Base-by-base conservation (phyloP, 2,329 filamentous ascomycete species). In the Magnaporthiopsis poae region DNA sequence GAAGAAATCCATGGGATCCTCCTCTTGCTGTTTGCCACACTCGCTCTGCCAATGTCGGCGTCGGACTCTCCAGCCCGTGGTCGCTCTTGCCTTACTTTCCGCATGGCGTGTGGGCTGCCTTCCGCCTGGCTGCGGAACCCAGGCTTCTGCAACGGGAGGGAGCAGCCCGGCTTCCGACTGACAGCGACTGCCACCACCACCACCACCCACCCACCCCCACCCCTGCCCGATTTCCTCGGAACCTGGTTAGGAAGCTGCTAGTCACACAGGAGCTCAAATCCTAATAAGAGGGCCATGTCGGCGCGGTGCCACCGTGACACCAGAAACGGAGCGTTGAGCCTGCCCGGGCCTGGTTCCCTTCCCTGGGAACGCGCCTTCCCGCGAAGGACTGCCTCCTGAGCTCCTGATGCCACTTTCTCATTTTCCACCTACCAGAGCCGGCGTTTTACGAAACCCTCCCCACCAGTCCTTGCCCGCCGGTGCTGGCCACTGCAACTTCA, bases 361-460 rank as follows among this genome's bases (percentile, higher is more conserved):
- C 46, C 46, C 46, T 56, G 11, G 9, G 35, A 12, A 12, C 46
- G 7, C 21, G 46, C 18, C 3, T 21, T 56, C 46, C 46, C 46
- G 46, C 21, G 35, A 21, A 21, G n/a, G 46, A 56, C 18, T 21
- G 46, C 46, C 7, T 56, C 21, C 21, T n/a, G 21, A 25, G 18
- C 21, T 25, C 18, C 46, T 25, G n/a, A 56, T 56, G 46, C 21
- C 46, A 25, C 21, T 25, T 25, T 56, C 18, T 21, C 46, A 56
- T 64, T 64, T 64, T 64, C 62, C 62, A 64, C 62, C 62, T 64
- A 64, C 62, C 62, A 64, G 62, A 39, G 39, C 25, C 21, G 36
- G 18, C 27, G 35, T 8, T 31, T 56, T 46, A 31, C 12, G 39
- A 33, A 27, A 12, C 33, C 39, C 39, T 64, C 36, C 36, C 36